Percentiles rank a stretch among this genome's conserved stretches.
Evolutionary conservation across 1,284 basidiomycete genomes (phyloP).

Genomic region (Sporisorium exsertum): DNA sequence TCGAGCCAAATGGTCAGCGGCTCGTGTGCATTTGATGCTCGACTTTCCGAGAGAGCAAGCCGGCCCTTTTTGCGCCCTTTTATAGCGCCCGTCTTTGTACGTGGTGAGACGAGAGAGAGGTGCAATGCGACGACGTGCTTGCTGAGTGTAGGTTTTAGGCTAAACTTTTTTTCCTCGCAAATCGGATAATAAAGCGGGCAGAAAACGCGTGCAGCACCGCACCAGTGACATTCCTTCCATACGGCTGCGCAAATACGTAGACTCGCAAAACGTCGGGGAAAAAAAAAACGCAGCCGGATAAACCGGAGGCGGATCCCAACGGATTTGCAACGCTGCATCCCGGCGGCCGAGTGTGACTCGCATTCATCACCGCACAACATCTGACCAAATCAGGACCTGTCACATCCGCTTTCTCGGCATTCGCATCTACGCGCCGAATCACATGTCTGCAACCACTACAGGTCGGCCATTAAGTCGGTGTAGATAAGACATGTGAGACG

Average conservation of each 20-base stretch:
- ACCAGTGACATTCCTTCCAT: no score
- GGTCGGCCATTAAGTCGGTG: no score
- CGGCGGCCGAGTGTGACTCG: background rate
- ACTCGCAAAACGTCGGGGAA: background rate
- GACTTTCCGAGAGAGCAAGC: background rate
- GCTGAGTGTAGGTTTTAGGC: no score
- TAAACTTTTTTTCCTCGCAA: no score
- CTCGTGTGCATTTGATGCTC: background rate
- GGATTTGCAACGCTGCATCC: slow-evolving; percentile 1
- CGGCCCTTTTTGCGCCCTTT: background rate
- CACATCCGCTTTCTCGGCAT: background rate
- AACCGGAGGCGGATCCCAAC: slow-evolving; percentile 3
- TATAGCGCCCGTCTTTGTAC: background rate
- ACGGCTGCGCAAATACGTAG: no score
- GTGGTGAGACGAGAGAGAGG: background rate
- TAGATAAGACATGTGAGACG: no score
- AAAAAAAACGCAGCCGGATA: background rate
- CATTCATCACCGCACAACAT: background rate
- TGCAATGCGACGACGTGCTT: background rate
- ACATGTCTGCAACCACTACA: no score
- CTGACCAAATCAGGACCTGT: background rate
- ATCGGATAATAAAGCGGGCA: no score
- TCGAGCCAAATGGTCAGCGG: background rate
- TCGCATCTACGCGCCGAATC: no score
- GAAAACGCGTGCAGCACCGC: no score